Percentiles rank a stretch among this genome's conserved stretches.
Evolutionary conservation across 805 yeast genomes (phyloP).

Genomic region (Wickerhamiella siamensis): DNA sequence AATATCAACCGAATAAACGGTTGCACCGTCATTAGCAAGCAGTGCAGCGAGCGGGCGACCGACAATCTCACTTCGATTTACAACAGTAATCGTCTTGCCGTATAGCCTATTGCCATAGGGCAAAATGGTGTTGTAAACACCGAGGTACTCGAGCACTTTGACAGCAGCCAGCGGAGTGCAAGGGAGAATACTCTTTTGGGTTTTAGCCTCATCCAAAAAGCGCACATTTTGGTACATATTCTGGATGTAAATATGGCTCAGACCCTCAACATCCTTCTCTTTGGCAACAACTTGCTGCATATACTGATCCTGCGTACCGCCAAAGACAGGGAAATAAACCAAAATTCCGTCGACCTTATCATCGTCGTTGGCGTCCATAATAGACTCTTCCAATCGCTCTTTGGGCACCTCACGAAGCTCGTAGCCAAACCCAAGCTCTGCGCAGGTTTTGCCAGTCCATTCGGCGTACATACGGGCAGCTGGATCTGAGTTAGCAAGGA

Average conservation of each 20-base stretch:
- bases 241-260: constrained; percentile 79
- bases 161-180: constrained; percentile 95
- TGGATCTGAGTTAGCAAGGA: constrained; percentile 84
- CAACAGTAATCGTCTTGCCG: constrained; percentile 82
- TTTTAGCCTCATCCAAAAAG: constrained; percentile 51
- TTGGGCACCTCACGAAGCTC: constrained; percentile 61
- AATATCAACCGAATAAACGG: constrained; percentile 81
- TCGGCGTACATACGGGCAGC: constrained; percentile 91
- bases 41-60: constrained; percentile 95
- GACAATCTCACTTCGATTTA: constrained; percentile 90
- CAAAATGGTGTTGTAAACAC: constrained; percentile 67
- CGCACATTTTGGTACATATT: constrained; percentile 90
- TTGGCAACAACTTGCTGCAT: constrained; percentile 83
- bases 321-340: constrained; percentile 96
- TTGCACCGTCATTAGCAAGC: constrained; percentile 94
- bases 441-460: constrained; percentile 89
- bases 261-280: constrained; percentile 92
- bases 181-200: constrained; percentile 76
- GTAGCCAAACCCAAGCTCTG: constrained; percentile 71
- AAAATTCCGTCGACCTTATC: constrained; percentile 74
- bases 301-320: constrained; percentile 88
- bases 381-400: constrained; percentile 72
- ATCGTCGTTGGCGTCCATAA: constrained; percentile 71
- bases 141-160: constrained; percentile 78
- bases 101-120: constrained; percentile 85